phyloP scores from a whole-genome alignment of 257 asterid genomes.

The Plantago elongata region DNA sequence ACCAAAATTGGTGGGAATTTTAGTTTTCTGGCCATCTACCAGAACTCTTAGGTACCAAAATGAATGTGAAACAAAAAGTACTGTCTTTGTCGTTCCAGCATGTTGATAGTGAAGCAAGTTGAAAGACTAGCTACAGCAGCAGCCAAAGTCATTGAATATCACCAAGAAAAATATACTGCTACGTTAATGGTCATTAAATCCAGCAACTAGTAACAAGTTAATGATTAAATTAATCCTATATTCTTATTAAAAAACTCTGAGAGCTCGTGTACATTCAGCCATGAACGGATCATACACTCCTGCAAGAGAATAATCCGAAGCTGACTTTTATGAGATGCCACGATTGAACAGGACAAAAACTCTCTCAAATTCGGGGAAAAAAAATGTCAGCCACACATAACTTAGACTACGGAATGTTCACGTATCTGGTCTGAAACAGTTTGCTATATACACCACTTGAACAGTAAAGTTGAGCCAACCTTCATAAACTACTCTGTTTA shows the following conservation, averaged over 20 bases:
- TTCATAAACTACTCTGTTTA: neutral
- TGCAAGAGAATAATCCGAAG: too few species aligned
- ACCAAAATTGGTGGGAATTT: conserved; percentile 5
- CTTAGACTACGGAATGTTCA: neutral
- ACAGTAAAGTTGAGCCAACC: too few species aligned
- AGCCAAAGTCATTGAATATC: conserved; percentile 3
- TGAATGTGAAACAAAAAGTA: conserved; percentile 1
- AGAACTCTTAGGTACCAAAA: neutral
- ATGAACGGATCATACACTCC: neutral
- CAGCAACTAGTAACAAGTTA: neutral
- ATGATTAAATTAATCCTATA: too few species aligned
- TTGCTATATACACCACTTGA: too few species aligned
- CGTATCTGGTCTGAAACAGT: neutral
- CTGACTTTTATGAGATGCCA: neutral
- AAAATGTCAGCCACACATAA: neutral
- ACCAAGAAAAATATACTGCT: neutral
- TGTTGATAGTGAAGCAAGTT: neutral
- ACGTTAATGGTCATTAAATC: neutral
- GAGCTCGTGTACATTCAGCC: neutral
- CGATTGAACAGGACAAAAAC: conserved; percentile 2
- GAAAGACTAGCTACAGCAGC: conserved; percentile 8
- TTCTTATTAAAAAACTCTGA: neutral
- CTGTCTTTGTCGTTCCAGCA: neutral
- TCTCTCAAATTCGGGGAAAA: neutral
- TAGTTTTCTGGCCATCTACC: neutral